A percentile compares a stretch with the other conserved stretches of the same genome.
Evolutionary conservation across 2,329 filamentous ascomycete genomes (phyloP).

Genomic region (Pseudocercospora ulei): DNA sequence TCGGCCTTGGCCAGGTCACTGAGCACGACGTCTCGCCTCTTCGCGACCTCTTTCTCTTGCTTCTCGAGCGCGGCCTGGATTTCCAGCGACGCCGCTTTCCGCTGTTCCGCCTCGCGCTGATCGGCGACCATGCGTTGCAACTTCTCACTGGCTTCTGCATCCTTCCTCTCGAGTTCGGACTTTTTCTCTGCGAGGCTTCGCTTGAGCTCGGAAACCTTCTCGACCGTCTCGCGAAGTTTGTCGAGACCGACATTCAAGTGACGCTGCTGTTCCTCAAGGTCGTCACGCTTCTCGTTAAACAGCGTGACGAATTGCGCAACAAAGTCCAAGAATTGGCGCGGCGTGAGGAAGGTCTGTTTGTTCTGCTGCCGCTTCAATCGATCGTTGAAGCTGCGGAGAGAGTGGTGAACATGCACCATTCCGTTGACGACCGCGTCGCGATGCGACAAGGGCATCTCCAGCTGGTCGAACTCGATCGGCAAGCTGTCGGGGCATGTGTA

Average conservation of each 20-base stretch:
- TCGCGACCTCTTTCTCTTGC: constrained; percentile 79
- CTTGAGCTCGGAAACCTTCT: constrained; percentile 89
- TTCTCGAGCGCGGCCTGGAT: constrained; percentile 78
- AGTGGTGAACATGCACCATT: constrained; percentile 99
- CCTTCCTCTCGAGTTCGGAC: constrained; percentile 81
- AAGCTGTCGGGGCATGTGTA: constrained; percentile 84
- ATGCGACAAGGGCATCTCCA: constrained; percentile 76
- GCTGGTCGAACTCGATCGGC: constrained; percentile 79
- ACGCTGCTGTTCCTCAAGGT: constrained; percentile 94
- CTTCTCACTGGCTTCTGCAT: constrained; percentile 93
- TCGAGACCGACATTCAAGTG: constrained; percentile 97
- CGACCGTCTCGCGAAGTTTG: constrained; percentile 90
- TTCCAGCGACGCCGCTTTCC: constrained; percentile 77
- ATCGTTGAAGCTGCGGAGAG: constrained; percentile 77
- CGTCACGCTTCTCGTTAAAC: constrained; percentile 96
- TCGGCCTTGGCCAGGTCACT: constrained; percentile 82
- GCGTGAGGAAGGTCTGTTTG: constrained; percentile 84
- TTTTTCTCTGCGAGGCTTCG: constrained; percentile 91
- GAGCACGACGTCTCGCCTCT: constrained; percentile 72
- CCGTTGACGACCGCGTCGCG: constrained; percentile 89
- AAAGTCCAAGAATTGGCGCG: constrained; percentile 94
- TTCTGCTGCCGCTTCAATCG: constrained; percentile 86
- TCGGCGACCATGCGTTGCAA: constrained; percentile 94
- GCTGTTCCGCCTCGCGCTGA: constrained; percentile 85
- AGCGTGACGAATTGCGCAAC: constrained; percentile 95